phyloP scores from a whole-genome alignment of 2,329 filamentous ascomycete species.

The Cladophialophora yegresii region DNA sequence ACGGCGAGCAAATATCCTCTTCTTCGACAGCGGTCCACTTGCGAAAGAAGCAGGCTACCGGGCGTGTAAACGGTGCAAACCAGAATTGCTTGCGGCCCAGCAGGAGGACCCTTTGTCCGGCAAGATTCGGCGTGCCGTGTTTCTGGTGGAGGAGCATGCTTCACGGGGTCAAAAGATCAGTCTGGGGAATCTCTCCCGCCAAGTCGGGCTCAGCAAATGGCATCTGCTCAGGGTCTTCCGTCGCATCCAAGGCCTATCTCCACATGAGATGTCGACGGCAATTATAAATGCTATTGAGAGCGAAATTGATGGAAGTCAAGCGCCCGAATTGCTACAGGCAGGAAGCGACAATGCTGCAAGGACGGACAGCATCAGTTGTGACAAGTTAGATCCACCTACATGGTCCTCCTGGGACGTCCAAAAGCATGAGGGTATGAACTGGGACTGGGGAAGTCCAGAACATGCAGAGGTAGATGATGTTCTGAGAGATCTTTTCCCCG shows the following conservation, averaged over 20 bases:
- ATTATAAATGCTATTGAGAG: conserved; percentile 11
- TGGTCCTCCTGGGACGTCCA: background rate
- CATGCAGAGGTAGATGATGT: conserved; percentile 7
- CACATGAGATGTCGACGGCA: conserved; percentile 41
- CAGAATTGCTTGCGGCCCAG: conserved; percentile 40
- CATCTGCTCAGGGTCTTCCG: conserved; percentile 60
- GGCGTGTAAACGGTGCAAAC: conserved; percentile 59
- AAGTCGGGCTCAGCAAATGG: conserved; percentile 52
- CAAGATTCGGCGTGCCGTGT: conserved; percentile 13
- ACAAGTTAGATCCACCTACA: background rate
- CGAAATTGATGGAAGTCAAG: background rate
- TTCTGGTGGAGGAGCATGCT: conserved; percentile 1
- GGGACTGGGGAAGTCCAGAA: background rate
- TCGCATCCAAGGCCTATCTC: conserved; percentile 53
- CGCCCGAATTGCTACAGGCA: background rate
- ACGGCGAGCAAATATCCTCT: conserved; percentile 56
- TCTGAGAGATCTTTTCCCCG: conserved; percentile 19
- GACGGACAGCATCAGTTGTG: background rate
- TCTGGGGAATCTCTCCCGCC: conserved; percentile 50
- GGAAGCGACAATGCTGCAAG: background rate
- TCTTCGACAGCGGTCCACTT: conserved; percentile 51
- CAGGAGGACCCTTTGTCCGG: conserved; percentile 11
- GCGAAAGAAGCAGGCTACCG: conserved; percentile 56
- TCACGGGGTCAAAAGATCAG: conserved; percentile 32
- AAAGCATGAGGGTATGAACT: background rate